phyloP scores from a whole-genome alignment of 192 early-diverging fungal species.

The Umbelopsis sp. region DNA sequence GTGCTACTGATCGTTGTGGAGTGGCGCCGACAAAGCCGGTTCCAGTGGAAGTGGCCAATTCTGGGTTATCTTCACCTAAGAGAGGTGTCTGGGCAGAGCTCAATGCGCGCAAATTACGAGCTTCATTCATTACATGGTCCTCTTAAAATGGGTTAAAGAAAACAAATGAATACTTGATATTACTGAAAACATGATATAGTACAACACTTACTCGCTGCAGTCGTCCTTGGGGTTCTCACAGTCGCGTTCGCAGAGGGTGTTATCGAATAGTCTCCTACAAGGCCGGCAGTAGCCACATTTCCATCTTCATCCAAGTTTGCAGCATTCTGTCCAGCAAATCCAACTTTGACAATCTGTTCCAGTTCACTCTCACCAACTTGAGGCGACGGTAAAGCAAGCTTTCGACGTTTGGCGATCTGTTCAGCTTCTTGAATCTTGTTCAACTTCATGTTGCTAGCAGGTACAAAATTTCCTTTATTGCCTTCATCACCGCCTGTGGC shows the following conservation, averaged over 20 bases:
- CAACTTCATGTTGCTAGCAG: conserved; percentile 50
- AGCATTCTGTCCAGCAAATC: conserved; percentile 76
- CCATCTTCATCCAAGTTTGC: conserved; percentile 60
- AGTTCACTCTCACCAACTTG: conserved; percentile 91
- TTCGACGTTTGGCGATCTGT: conserved; percentile 71
- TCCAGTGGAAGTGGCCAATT: conserved; percentile 40
- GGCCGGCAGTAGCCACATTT: conserved; percentile 57
- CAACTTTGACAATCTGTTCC: conserved; percentile 90
- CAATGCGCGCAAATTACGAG: conserved; percentile 81
- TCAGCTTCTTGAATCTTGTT: conserved; percentile 69
- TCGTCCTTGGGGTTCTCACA: conserved; percentile 65
- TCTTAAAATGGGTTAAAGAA: conserved; percentile 35
- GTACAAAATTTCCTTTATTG: conserved; percentile 62
- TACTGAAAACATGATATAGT: no score
- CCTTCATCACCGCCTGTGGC: conserved; percentile 51
- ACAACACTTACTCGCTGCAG: conserved; percentile 36
- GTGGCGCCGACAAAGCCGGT: conserved; percentile 66
- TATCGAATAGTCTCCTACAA: conserved; percentile 76
- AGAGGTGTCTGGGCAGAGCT: conserved; percentile 80
- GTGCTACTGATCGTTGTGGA: conserved; percentile 51
- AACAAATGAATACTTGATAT: no score
- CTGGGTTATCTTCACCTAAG: conserved; percentile 70
- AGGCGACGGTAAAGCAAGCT: conserved; percentile 83
- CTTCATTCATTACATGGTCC: conserved; percentile 77
- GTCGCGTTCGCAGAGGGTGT: conserved; percentile 53